Evolutionary conservation across 768 basidiomycete genomes (phyloP).

Genomic region (Lyophyllum semitale): DNA sequence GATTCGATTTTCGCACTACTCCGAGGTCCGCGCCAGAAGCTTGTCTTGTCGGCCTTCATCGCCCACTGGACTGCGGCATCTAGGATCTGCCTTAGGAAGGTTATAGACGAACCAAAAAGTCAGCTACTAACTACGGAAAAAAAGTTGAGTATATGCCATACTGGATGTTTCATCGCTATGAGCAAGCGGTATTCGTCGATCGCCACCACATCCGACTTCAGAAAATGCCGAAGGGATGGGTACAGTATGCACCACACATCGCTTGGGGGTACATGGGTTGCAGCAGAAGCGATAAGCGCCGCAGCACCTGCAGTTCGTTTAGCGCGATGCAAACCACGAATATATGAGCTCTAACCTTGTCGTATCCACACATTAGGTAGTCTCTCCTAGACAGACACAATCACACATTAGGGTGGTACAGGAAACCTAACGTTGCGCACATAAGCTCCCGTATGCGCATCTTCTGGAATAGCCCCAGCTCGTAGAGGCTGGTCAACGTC

Average conservation of each 20-base stretch:
- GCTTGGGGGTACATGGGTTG: conserved; percentile 77
- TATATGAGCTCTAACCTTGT: conserved; percentile 57
- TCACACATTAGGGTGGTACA: conserved; percentile 94
- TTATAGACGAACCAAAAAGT: conserved; percentile 39
- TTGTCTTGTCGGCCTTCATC: conserved; percentile 75
- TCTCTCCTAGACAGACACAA: background rate
- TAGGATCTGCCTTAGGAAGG: conserved; percentile 68
- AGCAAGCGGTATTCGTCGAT: conserved; percentile 80
- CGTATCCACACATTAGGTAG: conserved; percentile 96
- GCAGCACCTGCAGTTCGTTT: conserved; percentile 64
- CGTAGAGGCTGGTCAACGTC: conserved; percentile 85
- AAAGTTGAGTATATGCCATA: conserved; percentile 47
- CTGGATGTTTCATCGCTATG: conserved; percentile 74
- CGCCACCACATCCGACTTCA: conserved; percentile 78
- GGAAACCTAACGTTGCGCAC: conserved; percentile 82
- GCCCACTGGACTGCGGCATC: conserved; percentile 90
- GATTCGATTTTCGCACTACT: conserved; percentile 59
- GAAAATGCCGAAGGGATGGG: conserved; percentile 82
- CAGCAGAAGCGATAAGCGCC: conserved; percentile 86
- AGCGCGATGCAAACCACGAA: background rate
- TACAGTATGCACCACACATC: conserved; percentile 99
- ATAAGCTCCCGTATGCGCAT: conserved; percentile 98
- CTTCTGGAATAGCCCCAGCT: conserved; percentile 88
- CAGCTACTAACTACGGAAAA: background rate
- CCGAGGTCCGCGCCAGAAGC: conserved; percentile 73